Percentiles rank a stretch among this genome's conserved stretches.
Conservation (phyloP, 495 filamentous ascomycete species). For the Parmelia sp. region DNA sequence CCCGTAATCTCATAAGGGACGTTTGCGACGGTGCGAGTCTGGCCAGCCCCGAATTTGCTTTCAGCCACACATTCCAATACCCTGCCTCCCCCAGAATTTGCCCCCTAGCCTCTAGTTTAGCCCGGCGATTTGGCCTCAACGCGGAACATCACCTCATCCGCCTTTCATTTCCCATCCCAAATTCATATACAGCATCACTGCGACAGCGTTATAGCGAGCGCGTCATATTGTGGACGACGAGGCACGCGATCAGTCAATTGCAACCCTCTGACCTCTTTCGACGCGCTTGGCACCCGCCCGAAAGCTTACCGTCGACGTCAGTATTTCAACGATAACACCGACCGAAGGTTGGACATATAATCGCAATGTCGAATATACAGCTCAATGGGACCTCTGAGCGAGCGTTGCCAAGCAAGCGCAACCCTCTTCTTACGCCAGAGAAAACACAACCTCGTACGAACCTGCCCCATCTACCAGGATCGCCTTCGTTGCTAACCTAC, state of each 20-base stretch:
- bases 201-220: conserved; percentile 12
- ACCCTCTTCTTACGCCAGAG: conserved; percentile 72
- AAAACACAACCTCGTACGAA: conserved; percentile 56
- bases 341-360: neutral
- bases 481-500: conserved; percentile 25
- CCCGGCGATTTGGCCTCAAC: conserved; percentile 6
- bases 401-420: conserved; percentile 60
- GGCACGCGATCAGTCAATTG: conserved; percentile 4
- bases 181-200: conserved; percentile 4
- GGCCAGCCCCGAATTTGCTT: conserved; percentile 1
- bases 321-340: conserved; percentile 7
- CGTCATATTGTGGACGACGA: conserved; percentile 6
- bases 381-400: conserved; percentile 53
- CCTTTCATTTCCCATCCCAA: conserved; percentile 12
- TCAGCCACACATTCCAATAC: conserved; percentile 12
- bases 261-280: neutral
- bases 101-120: conserved; percentile 5
- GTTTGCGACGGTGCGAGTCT: neutral
- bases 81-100: conserved; percentile 3
- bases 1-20: neutral
- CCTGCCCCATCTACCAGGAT: conserved; percentile 6
- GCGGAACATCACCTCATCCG: conserved; percentile 5
- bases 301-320: conserved; percentile 15
- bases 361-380: conserved; percentile 28
- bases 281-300: conserved; percentile 19